A percentile compares a stretch with the other conserved stretches of the same genome.
phyloP scores from a whole-genome alignment of 2,329 filamentous ascomycete genomes.

The Eutypa lata region DNA sequence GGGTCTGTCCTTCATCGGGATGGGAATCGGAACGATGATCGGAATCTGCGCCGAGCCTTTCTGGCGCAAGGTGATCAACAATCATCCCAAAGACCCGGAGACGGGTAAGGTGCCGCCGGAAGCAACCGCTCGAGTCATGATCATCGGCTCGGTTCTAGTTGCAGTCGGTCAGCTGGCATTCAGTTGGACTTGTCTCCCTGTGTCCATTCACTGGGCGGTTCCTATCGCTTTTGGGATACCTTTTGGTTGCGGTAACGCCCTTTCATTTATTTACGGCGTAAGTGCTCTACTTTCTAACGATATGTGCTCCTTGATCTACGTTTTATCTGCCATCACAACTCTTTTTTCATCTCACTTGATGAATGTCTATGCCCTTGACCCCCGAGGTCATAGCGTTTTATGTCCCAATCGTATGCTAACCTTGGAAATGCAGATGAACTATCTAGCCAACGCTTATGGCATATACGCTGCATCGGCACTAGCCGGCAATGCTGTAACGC shows the following conservation, averaged over 20 bases:
- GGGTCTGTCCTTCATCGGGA: conserved; percentile 75
- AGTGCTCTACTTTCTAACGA: not conserved
- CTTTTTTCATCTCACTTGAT: no score
- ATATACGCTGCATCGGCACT: conserved; percentile 80
- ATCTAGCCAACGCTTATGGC: conserved; percentile 74
- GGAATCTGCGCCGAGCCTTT: conserved; percentile 66
- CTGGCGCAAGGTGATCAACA: conserved; percentile 73
- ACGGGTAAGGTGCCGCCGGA: conserved; percentile 75
- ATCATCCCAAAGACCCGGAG: conserved; percentile 68
- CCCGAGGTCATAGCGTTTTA: not conserved
- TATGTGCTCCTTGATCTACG: no score
- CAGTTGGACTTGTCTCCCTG: conserved; percentile 80
- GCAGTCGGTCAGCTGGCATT: conserved; percentile 82
- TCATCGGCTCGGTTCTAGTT: conserved; percentile 70
- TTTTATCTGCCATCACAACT: no score
- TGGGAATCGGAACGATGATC: conserved; percentile 61
- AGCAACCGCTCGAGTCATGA: conserved; percentile 76
- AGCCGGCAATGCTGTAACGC: conserved; percentile 73
- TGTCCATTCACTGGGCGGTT: conserved; percentile 75
- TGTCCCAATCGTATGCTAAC: not conserved
- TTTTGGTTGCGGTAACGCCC: conserved; percentile 73
- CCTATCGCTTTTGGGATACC: conserved; percentile 76
- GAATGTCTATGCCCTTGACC: no score
- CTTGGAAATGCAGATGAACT: conserved; percentile 50
- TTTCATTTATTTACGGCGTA: conserved; percentile 75